Evolutionary conservation across 2,329 filamentous ascomycete species (phyloP).

Genomic region (Fusarium euwallaceae): DNA sequence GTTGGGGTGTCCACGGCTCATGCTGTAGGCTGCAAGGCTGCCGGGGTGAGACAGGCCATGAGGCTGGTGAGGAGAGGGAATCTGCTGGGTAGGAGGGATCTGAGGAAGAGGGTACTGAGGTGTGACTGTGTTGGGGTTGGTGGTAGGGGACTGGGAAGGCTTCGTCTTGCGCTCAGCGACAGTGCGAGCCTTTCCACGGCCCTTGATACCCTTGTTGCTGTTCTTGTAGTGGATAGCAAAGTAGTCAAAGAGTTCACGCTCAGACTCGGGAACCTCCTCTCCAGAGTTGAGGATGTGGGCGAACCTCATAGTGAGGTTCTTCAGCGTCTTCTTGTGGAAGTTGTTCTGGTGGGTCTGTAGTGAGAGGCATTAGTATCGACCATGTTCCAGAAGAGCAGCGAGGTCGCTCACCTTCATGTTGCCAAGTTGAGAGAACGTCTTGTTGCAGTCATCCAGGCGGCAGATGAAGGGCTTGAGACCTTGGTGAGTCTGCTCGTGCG

Average conservation of each 20-base stretch:
- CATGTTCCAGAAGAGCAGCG: neutral
- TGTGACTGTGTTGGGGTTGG: slow-evolving; percentile 22
- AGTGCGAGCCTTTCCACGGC: slow-evolving; percentile 86
- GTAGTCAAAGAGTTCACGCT: slow-evolving; percentile 86
- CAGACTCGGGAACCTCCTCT: slow-evolving; percentile 68
- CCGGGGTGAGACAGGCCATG: slow-evolving; percentile 47
- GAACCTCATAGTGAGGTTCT: slow-evolving; percentile 78
- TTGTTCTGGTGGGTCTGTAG: slow-evolving; percentile 89
- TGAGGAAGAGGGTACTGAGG: slow-evolving; percentile 46
- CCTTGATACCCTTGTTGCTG: slow-evolving; percentile 98
- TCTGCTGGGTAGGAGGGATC: slow-evolving; percentile 42
- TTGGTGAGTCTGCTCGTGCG: slow-evolving; percentile 85
- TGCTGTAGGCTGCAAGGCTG: slow-evolving; percentile 51
- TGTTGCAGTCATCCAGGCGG: slow-evolving; percentile 84
- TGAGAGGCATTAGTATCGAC: slow-evolving; percentile 13
- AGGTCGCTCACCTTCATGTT: slow-evolving; percentile 81
- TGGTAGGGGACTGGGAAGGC: slow-evolving; percentile 43
- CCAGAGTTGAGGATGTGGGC: slow-evolving; percentile 69
- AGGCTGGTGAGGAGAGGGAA: slow-evolving; percentile 34
- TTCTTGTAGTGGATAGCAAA: slow-evolving; percentile 94
- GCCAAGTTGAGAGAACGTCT: slow-evolving; percentile 89
- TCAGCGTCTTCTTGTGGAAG: slow-evolving; percentile 84
- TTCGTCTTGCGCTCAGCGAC: slow-evolving; percentile 60
- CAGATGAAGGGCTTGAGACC: slow-evolving; percentile 85
- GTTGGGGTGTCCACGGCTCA: slow-evolving; percentile 46